A percentile compares a stretch with the other conserved stretches of the same genome.
These are phyloP conservation scores for Xylaria telfairii DNA, from an alignment of 495 filamentous ascomycete species.

Conservation along the genomic window DNA sequence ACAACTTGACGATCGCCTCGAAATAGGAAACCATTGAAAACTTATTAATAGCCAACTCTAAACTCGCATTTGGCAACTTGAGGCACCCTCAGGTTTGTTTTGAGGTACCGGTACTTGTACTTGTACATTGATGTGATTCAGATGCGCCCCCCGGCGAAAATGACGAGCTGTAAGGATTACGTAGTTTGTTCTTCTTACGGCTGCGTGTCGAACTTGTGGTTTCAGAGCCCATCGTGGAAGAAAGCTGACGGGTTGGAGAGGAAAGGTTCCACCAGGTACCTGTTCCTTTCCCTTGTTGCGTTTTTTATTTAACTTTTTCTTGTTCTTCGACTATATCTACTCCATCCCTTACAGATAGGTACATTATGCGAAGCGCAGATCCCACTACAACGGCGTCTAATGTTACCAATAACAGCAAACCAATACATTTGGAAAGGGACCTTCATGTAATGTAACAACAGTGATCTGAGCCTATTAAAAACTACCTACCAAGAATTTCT, in stretches of 20 bases:
- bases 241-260: not conserved
- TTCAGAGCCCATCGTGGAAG: not conserved
- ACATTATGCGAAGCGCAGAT: slow-evolving; percentile 18
- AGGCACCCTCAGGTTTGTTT: not conserved
- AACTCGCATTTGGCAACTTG: not conserved
- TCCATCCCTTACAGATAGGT: not conserved
- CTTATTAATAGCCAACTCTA: slow-evolving; percentile 10
- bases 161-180: slow-evolving; percentile 3
- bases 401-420: slow-evolving; percentile 10
- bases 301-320: too few relatives aligned
- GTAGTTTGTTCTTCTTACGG: not conserved
- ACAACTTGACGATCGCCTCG: not conserved
- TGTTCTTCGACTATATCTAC: not conserved
- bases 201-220: slow-evolving; percentile 1
- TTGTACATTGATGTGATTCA: not conserved
- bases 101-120: not conserved
- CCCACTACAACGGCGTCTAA: slow-evolving; percentile 18
- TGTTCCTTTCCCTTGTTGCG: not conserved
- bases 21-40: not conserved
- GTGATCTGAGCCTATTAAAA: not conserved
- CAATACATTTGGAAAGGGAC: not conserved
- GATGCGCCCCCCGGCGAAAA: not conserved
- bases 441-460: slow-evolving; percentile 1
- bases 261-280: slow-evolving; percentile 2
- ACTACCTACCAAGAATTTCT: not conserved